phyloP scores from a whole-genome alignment of 2,329 filamentous ascomycete genomes.

The Dothidotthia symphoricarpi region DNA sequence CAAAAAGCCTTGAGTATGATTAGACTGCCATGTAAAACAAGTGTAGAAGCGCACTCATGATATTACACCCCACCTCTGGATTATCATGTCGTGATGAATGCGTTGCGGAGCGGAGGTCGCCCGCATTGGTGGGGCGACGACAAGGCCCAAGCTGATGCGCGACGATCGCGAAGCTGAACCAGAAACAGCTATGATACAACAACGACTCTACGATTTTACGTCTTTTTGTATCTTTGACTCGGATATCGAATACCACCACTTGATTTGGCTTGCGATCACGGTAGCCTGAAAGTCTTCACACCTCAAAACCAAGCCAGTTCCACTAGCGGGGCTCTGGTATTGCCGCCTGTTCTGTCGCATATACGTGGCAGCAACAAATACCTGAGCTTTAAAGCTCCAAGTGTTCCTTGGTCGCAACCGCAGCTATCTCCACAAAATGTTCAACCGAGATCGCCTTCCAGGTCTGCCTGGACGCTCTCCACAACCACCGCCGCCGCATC shows the following conservation, averaged over 20 bases:
- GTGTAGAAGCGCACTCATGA: no score
- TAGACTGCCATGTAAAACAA: no score
- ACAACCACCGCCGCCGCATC: constrained; percentile 45
- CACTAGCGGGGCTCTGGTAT: constrained; percentile 6
- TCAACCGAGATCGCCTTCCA: constrained; percentile 56
- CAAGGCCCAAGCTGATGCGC: constrained; percentile 4
- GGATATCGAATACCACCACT: no score
- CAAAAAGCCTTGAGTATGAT: no score
- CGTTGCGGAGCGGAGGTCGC: background rate
- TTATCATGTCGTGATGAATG: background rate
- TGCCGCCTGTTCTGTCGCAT: constrained; percentile 9
- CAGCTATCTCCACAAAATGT: constrained; percentile 49
- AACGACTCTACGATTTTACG: constrained; percentile 7
- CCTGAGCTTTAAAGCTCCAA: background rate
- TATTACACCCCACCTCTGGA: no score
- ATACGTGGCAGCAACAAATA: constrained; percentile 16
- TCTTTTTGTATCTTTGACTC: background rate
- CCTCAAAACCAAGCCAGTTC: background rate
- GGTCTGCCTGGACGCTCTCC: constrained; percentile 47
- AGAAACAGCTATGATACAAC: constrained; percentile 21
- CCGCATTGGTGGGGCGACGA: background rate
- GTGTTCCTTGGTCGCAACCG: background rate
- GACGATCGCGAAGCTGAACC: constrained; percentile 6
- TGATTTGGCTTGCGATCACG: no score
- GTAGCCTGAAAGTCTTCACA: background rate